Conservation (phyloP, 306 rosid genomes). For the Abrus precatorius region DNA sequence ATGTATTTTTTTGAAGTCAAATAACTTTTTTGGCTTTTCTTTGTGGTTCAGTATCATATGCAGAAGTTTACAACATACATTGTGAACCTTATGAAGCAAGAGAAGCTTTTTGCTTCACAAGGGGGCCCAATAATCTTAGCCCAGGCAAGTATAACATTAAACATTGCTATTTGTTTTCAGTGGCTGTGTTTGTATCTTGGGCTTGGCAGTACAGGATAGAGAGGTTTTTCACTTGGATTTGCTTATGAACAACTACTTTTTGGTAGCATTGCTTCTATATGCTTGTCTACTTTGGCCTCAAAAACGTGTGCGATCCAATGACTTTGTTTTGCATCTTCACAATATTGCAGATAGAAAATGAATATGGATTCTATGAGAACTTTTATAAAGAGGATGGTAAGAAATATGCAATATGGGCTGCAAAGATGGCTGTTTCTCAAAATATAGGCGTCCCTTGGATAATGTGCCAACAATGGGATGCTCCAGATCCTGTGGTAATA, state of each 20-base stretch:
- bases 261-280: slow-evolving; percentile 7
- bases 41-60: slow-evolving; percentile 75
- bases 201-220: not conserved
- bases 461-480: slow-evolving; percentile 97
- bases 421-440: slow-evolving; percentile 91
- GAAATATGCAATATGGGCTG: slow-evolving; percentile 90
- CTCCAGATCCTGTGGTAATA: slow-evolving; percentile 93
- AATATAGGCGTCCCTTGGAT: slow-evolving; percentile 93
- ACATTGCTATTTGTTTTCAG: slow-evolving; percentile 28
- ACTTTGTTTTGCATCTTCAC: slow-evolving; percentile 24
- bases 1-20: slow-evolving; percentile 25
- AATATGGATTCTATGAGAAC: slow-evolving; percentile 81
- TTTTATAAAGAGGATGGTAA: slow-evolving; percentile 87
- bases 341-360: slow-evolving; percentile 86
- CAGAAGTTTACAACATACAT: slow-evolving; percentile 84
- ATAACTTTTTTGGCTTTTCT: slow-evolving; percentile 42
- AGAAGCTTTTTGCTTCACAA: slow-evolving; percentile 87
- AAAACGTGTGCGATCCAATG: slow-evolving; percentile 28
- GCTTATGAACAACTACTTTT: slow-evolving; percentile 10
- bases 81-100: slow-evolving; percentile 89
- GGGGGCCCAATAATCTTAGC: slow-evolving; percentile 97
- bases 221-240: slow-evolving; percentile 6
- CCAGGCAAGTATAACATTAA: slow-evolving; percentile 75
- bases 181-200: slow-evolving; percentile 21
- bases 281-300: slow-evolving; percentile 37